Percentiles rank a stretch among this genome's conserved stretches.
Conservation (phyloP, 768 basidiomycete genomes). For the Rhizopogon vulgaris region DNA sequence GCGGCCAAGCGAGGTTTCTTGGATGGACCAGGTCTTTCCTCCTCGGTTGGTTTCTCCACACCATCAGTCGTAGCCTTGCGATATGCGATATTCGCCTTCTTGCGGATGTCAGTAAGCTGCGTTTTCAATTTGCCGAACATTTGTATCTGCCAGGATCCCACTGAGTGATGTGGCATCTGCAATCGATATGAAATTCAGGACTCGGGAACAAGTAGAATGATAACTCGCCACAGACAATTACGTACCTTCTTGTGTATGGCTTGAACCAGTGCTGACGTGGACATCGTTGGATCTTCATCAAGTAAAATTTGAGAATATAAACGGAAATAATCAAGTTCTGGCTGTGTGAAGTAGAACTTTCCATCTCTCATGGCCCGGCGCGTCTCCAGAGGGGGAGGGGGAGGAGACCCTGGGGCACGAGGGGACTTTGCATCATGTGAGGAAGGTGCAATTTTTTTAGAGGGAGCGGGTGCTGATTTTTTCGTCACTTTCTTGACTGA, state of each 20-base stretch:
- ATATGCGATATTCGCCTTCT: conserved; percentile 44
- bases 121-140: conserved; percentile 26
- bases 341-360: conserved; percentile 41
- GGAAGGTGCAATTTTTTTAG: background rate
- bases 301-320: conserved; percentile 41
- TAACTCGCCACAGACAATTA: background rate
- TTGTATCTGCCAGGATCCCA: conserved; percentile 44
- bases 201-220: background rate
- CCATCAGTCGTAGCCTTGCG: conserved; percentile 30
- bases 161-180: conserved; percentile 58
- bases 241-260: conserved; percentile 43
- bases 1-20: conserved; percentile 1
- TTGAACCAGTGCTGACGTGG: conserved; percentile 29
- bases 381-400: conserved; percentile 36
- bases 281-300: conserved; percentile 40
- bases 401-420: conserved; percentile 30
- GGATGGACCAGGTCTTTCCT: background rate
- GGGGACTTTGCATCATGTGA: conserved; percentile 2
- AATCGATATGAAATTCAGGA: conserved; percentile 1
- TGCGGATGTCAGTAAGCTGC: conserved; percentile 41
- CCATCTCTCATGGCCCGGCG: conserved; percentile 21
- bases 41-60: background rate
- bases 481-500: conserved; percentile 7
- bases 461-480: conserved; percentile 1
- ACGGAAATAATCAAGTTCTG: conserved; percentile 44